Evolutionary conservation across 768 basidiomycete species (phyloP), one percentile per base, ranked within the genome.

Genomic region (Xerocomellus intermedius): DNA sequence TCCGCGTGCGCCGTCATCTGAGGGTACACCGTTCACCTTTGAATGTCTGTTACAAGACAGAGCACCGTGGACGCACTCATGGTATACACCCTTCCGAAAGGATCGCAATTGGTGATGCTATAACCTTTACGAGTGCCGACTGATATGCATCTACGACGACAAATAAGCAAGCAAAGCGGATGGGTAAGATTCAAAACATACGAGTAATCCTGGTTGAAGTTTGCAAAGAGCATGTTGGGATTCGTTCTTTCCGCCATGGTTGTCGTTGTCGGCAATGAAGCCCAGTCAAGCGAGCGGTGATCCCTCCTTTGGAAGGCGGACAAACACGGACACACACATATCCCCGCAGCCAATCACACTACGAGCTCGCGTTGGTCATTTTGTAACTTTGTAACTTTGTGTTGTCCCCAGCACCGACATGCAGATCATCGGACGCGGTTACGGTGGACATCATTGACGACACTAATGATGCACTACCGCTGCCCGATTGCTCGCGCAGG

Each of bases 161-260:
- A 14, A 44, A 54, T 63, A 26, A 62, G 56, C 19, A 37, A 35
- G 36, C 12, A 28, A 26, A 21, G 5, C 19, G 39, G 12, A 16
- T 28, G 9, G 13, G 32, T 30, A 17, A 32, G 35, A 8, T 4
- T 41, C 0, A 17, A 17, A 21, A 67, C 88, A 52, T 71, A 94
- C 85, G 93, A 94, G 72, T 93, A 95, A 70, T 98, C 95, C 67
- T 98, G 96, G 73, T 98, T 98, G 79, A 98, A 98, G 75, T 94
- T 96, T 45, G 91, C 91, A 62, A 91, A 93, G 41, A 93, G 76
- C 86, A 83, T 82, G 67, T 76, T 81, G 36, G 76, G 71, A 42
- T 77, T 77, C 46, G 71, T 67, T 47, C 66, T 65, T 50, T 77
- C 75, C 3, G 73, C 65, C 75, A 76, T 77, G 54, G 60, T 62